Evolutionary conservation across 176 grass and related monocot species (phyloP).

Genomic region (Juncus effusus): DNA sequence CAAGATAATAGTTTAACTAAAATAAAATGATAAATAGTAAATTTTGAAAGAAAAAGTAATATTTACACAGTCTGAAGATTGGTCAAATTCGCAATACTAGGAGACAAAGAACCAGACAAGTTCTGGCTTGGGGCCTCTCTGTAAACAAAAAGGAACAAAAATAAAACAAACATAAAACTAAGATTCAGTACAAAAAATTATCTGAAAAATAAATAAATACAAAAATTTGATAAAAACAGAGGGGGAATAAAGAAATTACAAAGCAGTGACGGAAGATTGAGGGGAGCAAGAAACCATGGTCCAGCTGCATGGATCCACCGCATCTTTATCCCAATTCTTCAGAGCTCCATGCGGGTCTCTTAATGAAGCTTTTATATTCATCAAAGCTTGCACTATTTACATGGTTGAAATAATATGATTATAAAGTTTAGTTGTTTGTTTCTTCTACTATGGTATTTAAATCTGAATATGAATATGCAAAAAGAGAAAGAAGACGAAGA

Average conservation of each 20-base stretch:
- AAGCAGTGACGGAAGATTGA: constrained; percentile 43
- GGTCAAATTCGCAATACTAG: constrained; percentile 66
- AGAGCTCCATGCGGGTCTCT: constrained; percentile 69
- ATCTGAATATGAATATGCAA: neutral
- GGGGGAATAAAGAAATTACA: constrained; percentile 37
- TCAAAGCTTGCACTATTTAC: constrained; percentile 75
- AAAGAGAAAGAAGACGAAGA: neutral
- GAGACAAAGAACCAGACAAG: constrained; percentile 71
- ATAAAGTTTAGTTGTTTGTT: neutral
- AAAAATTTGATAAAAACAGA: neutral
- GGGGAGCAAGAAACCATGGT: constrained; percentile 64
- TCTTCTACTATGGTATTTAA: neutral
- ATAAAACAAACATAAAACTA: constrained; percentile 7
- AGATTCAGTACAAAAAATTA: neutral
- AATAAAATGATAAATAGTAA: constrained; percentile 18
- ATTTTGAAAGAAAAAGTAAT: constrained; percentile 23
- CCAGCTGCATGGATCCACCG: constrained; percentile 92
- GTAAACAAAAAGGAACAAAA: constrained; percentile 5
- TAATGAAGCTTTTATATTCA: constrained; percentile 70
- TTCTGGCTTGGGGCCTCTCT: constrained; percentile 65
- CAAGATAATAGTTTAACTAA: neutral
- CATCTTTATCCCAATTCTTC: constrained; percentile 79
- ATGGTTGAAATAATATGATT: neutral
- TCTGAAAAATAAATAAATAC: neutral
- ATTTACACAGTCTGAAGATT: constrained; percentile 77